phyloP scores from a whole-genome alignment of 202 grass and related monocot species.

The Cymbopogon flexuosus region DNA sequence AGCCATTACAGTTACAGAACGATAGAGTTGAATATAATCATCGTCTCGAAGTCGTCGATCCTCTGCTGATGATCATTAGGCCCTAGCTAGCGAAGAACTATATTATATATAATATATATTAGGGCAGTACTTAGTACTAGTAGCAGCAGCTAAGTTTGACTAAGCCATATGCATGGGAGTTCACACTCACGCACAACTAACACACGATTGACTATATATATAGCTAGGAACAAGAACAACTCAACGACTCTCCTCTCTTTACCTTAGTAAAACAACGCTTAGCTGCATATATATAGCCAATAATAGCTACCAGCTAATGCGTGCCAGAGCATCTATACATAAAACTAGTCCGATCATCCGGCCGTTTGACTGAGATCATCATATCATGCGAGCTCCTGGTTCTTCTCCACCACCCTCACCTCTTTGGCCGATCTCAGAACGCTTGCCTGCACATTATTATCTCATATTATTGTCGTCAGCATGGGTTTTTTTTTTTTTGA shows the following conservation, averaged over 20 bases:
- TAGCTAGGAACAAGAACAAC: constrained; percentile 25
- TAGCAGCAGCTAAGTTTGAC: constrained; percentile 43
- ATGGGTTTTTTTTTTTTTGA: too few relatives aligned
- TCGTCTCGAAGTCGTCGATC: constrained; percentile 19
- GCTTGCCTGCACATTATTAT: neutral
- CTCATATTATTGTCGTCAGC: too few relatives aligned
- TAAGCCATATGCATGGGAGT: constrained; percentile 27
- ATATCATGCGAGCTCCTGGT: constrained; percentile 83
- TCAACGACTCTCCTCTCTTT: neutral
- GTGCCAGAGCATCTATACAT: constrained; percentile 38
- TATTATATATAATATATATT: neutral
- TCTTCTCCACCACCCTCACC: constrained; percentile 99
- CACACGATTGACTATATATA: constrained; percentile 9
- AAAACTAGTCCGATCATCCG: neutral
- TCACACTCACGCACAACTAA: constrained; percentile 26
- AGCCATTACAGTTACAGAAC: neutral
- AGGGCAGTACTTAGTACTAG: neutral
- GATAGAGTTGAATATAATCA: constrained; percentile 17
- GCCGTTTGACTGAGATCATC: constrained; percentile 12
- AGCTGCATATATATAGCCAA: constrained; percentile 12
- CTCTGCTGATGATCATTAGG: constrained; percentile 20
- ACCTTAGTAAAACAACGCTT: constrained; percentile 28
- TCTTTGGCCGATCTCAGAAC: constrained; percentile 68
- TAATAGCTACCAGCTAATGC: neutral
- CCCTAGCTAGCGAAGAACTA: constrained; percentile 22